These are phyloP conservation scores for Clavaria fumosa DNA, from an alignment of 768 basidiomycete species.

Conservation along the genomic window DNA sequence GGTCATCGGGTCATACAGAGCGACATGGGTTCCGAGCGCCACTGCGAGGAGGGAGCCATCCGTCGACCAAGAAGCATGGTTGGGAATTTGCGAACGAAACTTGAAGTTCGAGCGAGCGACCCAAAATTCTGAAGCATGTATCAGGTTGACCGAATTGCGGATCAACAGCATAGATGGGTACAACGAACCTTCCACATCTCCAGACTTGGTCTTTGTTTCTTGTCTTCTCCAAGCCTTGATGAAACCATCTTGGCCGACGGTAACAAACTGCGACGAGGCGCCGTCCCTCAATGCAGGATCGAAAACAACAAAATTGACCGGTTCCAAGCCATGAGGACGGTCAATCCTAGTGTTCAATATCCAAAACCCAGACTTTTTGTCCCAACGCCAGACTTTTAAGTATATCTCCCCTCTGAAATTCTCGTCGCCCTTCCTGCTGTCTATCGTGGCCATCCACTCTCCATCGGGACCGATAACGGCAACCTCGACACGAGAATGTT, in stretches of 20 bases:
- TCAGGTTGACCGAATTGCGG: background rate
- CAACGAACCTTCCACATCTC: conserved; percentile 35
- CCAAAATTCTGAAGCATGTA: conserved; percentile 47
- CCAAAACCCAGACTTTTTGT: conserved; percentile 44
- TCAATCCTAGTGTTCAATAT: conserved; percentile 81
- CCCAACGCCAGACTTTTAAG: conserved; percentile 89
- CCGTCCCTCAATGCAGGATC: conserved; percentile 28
- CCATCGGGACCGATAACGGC: conserved; percentile 52
- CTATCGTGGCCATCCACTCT: conserved; percentile 87
- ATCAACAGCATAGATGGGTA: background rate
- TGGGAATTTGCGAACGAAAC: conserved; percentile 55
- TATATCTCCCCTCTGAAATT: conserved; percentile 53
- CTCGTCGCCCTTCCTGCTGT: conserved; percentile 54
- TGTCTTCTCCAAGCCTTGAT: conserved; percentile 75
- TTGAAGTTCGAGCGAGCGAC: conserved; percentile 55
- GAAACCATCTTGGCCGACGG: conserved; percentile 57
- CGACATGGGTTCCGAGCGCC: conserved; percentile 46
- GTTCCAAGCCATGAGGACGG: conserved; percentile 59
- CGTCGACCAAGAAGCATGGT: conserved; percentile 58
- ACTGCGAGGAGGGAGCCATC: conserved; percentile 81
- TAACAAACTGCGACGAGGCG: conserved; percentile 37
- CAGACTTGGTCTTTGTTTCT: conserved; percentile 28
- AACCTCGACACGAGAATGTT: conserved; percentile 61
- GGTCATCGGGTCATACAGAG: conserved; percentile 57
- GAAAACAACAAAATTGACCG: conserved; percentile 55